Evolutionary conservation across 805 yeast genomes (phyloP), one percentile per base, ranked within the genome.

Genomic region (Gaillardinia entomophila): DNA sequence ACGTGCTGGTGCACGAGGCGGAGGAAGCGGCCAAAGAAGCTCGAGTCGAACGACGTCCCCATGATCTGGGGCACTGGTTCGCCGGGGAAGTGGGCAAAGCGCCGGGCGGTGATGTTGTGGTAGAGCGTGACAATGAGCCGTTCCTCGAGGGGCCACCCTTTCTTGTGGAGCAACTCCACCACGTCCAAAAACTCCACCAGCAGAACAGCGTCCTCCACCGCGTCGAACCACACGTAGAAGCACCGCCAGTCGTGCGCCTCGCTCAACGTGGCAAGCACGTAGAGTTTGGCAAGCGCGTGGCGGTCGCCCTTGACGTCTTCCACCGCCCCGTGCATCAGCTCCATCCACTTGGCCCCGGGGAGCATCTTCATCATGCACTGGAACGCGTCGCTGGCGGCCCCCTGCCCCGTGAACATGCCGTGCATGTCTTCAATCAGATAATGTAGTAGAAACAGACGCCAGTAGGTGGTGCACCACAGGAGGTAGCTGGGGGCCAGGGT

Each of bases 21-120:
- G 53, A 64, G 43, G 38, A 65, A 65, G 16, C 49, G 41, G 14
- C 63, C 70, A 35, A 66, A 65, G 28, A 58, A 53, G 2, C 36
- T 38, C n/a, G n/a, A n/a, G n/a, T n/a, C n/a, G n/a, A n/a, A n/a
- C n/a, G n/a, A n/a, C n/a, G n/a, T n/a, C n/a, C 8, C 27, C 12
- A 25, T 32, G 34, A 3, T 33, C 35, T 2, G 54, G 66, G 3
- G 63, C 41, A 33, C 58, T 63, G 25, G 43, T 36, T 65, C 72
- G 36, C 61, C 68, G 2, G 37, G 45, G 34, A 62, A 66, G 35
- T 63, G 63, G 13, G 57, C 46, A 40, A 65, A 65, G 30, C 51
- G 58, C 17, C 62, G 45, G 1, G 42, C 27, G 0, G 69, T 57
- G 6, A 63, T 46, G 0, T 53, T 40, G 2, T 48, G 31, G 36